A percentile compares a stretch with the other conserved stretches of the same genome.
phyloP scores from a whole-genome alignment of 176 grass and related monocot species.

The Neostapfia colusana region DNA sequence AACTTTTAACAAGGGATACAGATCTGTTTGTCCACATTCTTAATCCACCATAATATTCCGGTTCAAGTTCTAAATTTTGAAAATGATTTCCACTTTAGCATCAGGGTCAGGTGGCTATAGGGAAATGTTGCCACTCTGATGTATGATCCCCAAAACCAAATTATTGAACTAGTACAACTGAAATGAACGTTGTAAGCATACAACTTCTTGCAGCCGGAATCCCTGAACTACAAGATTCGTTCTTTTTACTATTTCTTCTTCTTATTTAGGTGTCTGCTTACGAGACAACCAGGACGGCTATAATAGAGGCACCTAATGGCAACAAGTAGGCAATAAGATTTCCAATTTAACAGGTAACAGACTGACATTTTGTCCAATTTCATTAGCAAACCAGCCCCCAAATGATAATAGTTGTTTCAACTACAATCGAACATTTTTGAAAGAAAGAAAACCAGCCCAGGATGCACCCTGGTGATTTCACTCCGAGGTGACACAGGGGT shows the following conservation, averaged over 20 bases:
- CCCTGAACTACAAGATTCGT: background rate
- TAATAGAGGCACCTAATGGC: no score
- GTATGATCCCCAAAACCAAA: background rate
- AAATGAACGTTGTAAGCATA: background rate
- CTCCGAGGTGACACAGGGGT: background rate
- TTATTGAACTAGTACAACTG: background rate
- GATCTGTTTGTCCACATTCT: background rate
- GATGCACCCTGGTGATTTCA: background rate
- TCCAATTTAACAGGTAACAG: background rate
- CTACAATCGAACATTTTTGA: background rate
- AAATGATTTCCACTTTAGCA: background rate
- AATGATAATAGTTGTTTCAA: background rate
- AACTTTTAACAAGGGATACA: background rate
- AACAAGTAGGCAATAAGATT: background rate
- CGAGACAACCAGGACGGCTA: no score
- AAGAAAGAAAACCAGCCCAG: slow-evolving; percentile 2
- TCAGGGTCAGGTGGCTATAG: background rate
- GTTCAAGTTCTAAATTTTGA: background rate
- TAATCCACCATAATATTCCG: background rate
- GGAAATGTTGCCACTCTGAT: background rate
- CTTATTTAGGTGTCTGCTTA: background rate
- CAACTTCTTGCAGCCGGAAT: background rate
- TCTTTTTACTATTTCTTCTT: background rate
- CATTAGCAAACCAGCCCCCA: background rate
- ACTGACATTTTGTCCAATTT: background rate